Percentiles rank a stretch among this genome's conserved stretches.
phyloP scores from a whole-genome alignment of 129 eudicot species.

The Arctium minus region DNA sequence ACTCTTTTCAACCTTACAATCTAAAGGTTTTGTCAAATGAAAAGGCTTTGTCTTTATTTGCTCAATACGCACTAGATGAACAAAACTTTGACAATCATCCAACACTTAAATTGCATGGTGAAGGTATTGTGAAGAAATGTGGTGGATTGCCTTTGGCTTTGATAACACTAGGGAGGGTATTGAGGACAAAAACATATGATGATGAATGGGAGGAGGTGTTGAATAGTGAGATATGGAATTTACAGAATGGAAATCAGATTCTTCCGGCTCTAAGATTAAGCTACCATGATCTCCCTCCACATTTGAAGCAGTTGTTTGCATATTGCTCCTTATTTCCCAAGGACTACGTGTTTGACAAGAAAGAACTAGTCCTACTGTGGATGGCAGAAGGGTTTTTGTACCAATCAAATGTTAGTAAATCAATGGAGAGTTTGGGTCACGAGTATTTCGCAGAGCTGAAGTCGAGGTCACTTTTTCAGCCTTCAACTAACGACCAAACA shows the following conservation, averaged over 20 bases:
- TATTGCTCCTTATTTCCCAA: not conserved
- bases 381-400: not conserved
- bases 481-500: not conserved
- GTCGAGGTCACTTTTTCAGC: conserved; percentile 19
- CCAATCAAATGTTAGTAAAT: not conserved
- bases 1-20: not conserved
- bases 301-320: not conserved
- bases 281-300: not conserved
- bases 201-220: not conserved
- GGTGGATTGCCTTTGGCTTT: not conserved
- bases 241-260: not conserved
- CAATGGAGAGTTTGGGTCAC: not conserved
- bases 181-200: not conserved
- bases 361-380: not conserved
- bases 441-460: conserved; percentile 12
- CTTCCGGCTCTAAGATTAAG: not conserved
- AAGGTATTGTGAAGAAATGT: not conserved
- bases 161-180: not conserved
- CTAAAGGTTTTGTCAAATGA: not conserved
- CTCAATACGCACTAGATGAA: not conserved
- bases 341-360: not conserved
- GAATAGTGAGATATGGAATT: not conserved
- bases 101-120: not conserved
- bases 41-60: conserved; percentile 7
- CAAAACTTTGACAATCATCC: not conserved